Conservation (phyloP, 768 basidiomycete species). For the Boletus tomentosulus region DNA sequence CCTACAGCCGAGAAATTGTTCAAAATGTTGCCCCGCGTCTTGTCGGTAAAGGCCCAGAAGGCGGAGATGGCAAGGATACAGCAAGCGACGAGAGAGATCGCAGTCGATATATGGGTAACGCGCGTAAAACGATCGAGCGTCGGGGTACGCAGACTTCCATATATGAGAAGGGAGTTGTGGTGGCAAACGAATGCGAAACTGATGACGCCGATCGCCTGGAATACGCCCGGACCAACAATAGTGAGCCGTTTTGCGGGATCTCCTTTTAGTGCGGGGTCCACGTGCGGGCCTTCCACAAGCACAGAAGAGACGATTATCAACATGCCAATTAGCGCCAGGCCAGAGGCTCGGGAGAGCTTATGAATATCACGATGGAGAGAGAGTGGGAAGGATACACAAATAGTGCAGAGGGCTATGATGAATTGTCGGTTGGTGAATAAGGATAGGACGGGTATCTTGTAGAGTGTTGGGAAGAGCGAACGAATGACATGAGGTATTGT, state of each 20-base stretch:
- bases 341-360: conserved; percentile 90
- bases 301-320: conserved; percentile 86
- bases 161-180: conserved; percentile 96
- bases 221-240: conserved; percentile 73
- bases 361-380: conserved; percentile 97
- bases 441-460: conserved; percentile 66
- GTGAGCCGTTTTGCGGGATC: conserved; percentile 71
- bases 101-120: conserved; percentile 91
- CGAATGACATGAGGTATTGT: conserved; percentile 94
- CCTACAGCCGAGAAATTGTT: conserved; percentile 86
- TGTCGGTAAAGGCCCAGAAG: conserved; percentile 86
- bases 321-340: conserved; percentile 91
- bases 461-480: conserved; percentile 69
- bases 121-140: conserved; percentile 90
- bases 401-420: conserved; percentile 82
- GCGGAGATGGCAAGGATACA: conserved; percentile 79
- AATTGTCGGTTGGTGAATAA: conserved; percentile 84
- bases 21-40: conserved; percentile 91
- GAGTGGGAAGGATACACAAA: conserved; percentile 88
- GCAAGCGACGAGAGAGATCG: conserved; percentile 81
- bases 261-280: conserved; percentile 70
- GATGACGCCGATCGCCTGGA: conserved; percentile 97
- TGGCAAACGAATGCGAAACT: conserved; percentile 97
- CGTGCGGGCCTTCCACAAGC: conserved; percentile 75
- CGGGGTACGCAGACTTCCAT: conserved; percentile 87